Evolutionary conservation across 202 grass and related monocot genomes (phyloP).

Genomic region (Carex arenaria): DNA sequence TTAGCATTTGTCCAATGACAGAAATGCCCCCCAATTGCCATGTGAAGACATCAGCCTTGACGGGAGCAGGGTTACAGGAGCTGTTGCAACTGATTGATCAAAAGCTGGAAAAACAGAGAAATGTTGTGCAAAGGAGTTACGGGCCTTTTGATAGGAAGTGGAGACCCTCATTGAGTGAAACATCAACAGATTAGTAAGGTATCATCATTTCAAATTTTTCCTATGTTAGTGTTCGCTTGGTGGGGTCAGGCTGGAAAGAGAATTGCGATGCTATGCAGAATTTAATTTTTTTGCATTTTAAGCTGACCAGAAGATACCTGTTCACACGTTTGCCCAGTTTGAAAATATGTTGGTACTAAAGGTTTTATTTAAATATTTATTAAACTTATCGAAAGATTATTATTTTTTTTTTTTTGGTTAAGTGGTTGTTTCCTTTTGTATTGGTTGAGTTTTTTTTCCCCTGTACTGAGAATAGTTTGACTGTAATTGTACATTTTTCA

Average conservation of each 20-base stretch:
- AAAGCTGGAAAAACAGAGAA: constrained; percentile 54
- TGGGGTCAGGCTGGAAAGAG: constrained; percentile 36
- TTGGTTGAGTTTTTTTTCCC: background rate
- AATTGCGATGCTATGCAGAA: background rate
- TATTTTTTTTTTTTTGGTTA: background rate
- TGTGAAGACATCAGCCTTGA: constrained; percentile 78
- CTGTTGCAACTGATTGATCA: constrained; percentile 61
- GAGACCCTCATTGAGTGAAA: constrained; percentile 57
- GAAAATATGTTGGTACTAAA: background rate
- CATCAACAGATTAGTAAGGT: constrained; percentile 52
- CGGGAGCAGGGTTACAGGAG: constrained; percentile 68
- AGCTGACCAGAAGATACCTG: background rate
- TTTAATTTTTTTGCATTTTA: background rate
- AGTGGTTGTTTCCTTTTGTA: background rate
- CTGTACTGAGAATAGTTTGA: background rate
- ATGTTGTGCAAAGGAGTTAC: constrained; percentile 52
- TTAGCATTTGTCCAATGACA: constrained; percentile 14
- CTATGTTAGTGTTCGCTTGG: background rate
- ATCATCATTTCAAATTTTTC: background rate
- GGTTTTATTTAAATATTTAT: background rate
- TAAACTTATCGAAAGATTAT: background rate
- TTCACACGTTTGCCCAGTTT: background rate
- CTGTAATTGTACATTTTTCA: background rate
- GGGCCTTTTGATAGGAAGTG: constrained; percentile 83
- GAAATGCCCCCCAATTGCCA: constrained; percentile 32